Evolutionary conservation across 225 moss, liverwort and hornwort species (phyloP).

Genomic region (Bryum argenteum): DNA sequence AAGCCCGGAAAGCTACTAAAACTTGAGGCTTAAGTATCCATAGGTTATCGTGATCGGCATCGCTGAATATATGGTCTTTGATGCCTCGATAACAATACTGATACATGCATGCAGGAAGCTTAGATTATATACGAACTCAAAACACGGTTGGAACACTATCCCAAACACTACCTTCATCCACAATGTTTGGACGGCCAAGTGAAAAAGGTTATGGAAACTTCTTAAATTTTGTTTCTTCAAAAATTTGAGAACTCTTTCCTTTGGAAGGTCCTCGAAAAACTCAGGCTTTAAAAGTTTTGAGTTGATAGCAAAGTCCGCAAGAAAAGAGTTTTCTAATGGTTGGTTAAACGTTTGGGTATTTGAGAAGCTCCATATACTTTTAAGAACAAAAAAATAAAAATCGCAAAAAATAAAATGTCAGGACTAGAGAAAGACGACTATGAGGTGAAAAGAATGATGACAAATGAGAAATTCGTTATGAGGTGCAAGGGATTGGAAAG

Average conservation of each 20-base stretch:
- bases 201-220: not conserved
- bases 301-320: not conserved
- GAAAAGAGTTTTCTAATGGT: not conserved
- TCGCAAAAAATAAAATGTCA: not conserved
- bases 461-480: not conserved
- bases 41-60: no score
- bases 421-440: not conserved
- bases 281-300: not conserved
- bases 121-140: no score
- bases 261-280: not conserved
- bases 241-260: not conserved
- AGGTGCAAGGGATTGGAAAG: not conserved
- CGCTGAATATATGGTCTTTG: no score
- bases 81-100: no score
- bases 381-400: not conserved
- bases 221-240: not conserved
- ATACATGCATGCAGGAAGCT: no score
- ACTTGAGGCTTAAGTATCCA: no score
- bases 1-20: no score
- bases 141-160: no score
- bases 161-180: no score
- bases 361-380: not conserved
- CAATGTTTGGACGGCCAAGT: no score
- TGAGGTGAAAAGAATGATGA: not conserved
- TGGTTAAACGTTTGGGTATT: not conserved